Conservation (phyloP, 257 asterid species). For the Nicotiana undulata region DNA sequence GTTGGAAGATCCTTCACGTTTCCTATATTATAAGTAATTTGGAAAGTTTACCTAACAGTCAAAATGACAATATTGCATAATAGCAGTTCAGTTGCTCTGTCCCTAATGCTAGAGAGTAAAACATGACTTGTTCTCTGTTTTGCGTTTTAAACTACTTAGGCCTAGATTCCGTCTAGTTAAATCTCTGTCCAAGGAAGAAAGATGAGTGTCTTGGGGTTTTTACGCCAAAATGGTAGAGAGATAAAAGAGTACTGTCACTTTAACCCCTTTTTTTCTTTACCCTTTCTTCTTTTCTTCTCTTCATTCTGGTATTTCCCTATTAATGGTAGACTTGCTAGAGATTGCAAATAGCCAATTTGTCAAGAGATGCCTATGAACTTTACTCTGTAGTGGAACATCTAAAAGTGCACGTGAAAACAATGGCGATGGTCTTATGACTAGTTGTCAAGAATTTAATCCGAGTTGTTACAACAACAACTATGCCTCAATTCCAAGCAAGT, state of each 20-base stretch:
- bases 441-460: background rate
- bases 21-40: background rate
- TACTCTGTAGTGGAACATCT: background rate
- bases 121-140: background rate
- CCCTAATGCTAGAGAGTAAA: background rate
- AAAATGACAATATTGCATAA: background rate
- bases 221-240: background rate
- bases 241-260: background rate
- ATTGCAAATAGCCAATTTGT: background rate
- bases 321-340: background rate
- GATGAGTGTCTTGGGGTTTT: background rate
- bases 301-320: background rate
- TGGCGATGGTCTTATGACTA: background rate
- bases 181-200: background rate
- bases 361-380: background rate
- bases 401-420: background rate
- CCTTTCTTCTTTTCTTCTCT: background rate
- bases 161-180: background rate
- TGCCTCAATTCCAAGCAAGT: background rate
- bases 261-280: background rate
- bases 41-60: background rate
- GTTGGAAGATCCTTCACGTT: background rate
- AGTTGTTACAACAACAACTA: background rate
- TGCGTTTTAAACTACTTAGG: background rate
- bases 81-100: background rate